Base-by-base conservation (phyloP, 148 eudicot genomes). In the Salicornia ramosissima region DNA sequence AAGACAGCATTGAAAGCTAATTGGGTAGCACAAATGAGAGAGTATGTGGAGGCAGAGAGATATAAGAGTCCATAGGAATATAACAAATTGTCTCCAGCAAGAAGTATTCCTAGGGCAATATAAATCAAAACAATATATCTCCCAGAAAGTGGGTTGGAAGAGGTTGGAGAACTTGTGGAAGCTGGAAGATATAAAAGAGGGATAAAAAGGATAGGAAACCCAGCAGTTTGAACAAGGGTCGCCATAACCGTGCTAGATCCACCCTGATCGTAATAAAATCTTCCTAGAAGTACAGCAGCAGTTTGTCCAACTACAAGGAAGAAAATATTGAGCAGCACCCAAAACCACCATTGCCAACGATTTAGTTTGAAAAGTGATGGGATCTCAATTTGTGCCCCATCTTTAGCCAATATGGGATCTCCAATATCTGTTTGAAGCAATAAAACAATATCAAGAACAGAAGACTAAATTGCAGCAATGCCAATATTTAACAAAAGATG, bases 11-110 rank as follows among this genome's bases (percentile, higher is more conserved):
- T 90, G 75, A 84, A 93, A 15, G 78, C 90, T 71, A 93, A 75
- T 56, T 90, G 95, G 64, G 90, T 83, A 6, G 98, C 91, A 71
- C 98, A 90, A 64, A 93, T 84, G 79, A 93, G 96, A 31, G 98
- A 88, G 64, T 93, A 90, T 45, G 98, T 90, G 39, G 96, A 90
- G 62, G 90, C 94, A 1, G 98, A 86, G 68, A 93, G 87, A 74
- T 93, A 90, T 28, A 84, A 45, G 26, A 93, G 83, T 26, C 92
- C 98, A 24, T 78, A 47, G 10, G 98, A 90, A 62, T 88, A 93
- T 10, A 93, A 66, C 82, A 85, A 81, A 42, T 88, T 86, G 63
- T 90, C 98, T 29, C 80, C 84, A 10, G 95, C 96, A 30, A 90
- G 67, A 4, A 86, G 39, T 47, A 78, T 73, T 56, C 98, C 98